Base-by-base conservation (phyloP, 208 protist genomes). In the Angomonas deanei region DNA sequence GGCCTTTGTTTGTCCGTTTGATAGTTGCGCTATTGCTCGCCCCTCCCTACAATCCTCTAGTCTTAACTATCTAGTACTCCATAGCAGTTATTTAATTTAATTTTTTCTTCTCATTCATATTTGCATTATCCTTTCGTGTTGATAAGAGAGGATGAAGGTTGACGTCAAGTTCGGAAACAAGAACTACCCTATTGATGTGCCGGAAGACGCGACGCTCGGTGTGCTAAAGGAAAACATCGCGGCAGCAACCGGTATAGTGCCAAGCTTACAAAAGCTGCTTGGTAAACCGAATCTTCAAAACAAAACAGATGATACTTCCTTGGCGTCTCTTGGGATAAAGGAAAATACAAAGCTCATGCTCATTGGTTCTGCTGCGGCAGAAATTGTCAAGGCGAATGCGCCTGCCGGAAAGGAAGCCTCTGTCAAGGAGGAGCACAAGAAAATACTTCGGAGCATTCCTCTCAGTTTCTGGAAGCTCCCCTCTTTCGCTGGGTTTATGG, bases 261-360 rank as follows among this genome's bases (percentile, higher is more conserved):
- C 74, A 15, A 23, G 59, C 2, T 48, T 83, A 33, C 84, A 87
- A 54, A 87, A 86, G 58, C 46, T 91, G 26, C 39, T 87, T 36
- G 80, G 80, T 21, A 85, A 86, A 42, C 73, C 70, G 0, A 68
- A 71, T 31, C 63, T 87, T 27, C 75, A 85, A 34, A 56, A 27
- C 2, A 80, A 71, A 27, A 50, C 82, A 6, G 70, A 86, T 30
- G 64, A 75, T 46, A 64, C 72, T 4, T 38, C 58, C 10, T 30
- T 85, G 10, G 52, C 52, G 21, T 30, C 39, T 4, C 31, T 80
- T 11, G 78, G 80, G 3, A 71, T 91, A 26, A 69, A 64, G 42
- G 63, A 78, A n/a, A 69, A 60, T 34, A 73, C 78, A 11, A 80
- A 76, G 58, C 48, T 87, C 19, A 91, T 91, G 84, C 70, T 91